A percentile compares a stretch with the other conserved stretches of the same genome.
Evolutionary conservation across 2,329 filamentous ascomycete species (phyloP).

Genomic region (Fusarium coffeatum): DNA sequence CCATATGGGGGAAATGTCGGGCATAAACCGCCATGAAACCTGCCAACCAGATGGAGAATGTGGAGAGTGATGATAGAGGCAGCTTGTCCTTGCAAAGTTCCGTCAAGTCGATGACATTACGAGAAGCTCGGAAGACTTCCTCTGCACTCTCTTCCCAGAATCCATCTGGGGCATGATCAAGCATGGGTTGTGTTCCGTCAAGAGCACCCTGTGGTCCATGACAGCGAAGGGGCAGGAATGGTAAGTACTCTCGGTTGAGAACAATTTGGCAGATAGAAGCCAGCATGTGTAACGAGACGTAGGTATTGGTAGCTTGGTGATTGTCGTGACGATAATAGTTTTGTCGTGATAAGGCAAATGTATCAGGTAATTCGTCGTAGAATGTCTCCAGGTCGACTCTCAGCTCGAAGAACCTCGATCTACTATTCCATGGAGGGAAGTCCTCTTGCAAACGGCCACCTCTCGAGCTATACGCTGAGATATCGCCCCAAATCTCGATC

Average conservation of each 20-base stretch:
- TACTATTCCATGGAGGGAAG: slow-evolving; percentile 69
- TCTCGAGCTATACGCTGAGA: slow-evolving; percentile 66
- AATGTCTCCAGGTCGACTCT: slow-evolving; percentile 59
- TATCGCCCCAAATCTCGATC: slow-evolving; percentile 69
- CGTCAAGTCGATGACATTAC: slow-evolving; percentile 73
- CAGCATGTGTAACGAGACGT: slow-evolving; percentile 12
- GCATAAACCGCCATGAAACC: slow-evolving; percentile 75
- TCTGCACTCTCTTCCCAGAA: slow-evolving; percentile 11
- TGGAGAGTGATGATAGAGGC: slow-evolving; percentile 74
- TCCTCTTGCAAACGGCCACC: slow-evolving; percentile 63
- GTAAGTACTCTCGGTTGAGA: slow-evolving; percentile 12
- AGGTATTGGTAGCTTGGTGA: slow-evolving; percentile 57
- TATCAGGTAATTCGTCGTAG: slow-evolving; percentile 60
- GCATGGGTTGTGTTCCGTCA: not conserved
- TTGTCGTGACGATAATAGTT: slow-evolving; percentile 41
- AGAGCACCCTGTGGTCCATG: not conserved
- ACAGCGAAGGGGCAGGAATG: not conserved
- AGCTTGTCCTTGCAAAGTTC: slow-evolving; percentile 70
- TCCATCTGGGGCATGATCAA: not conserved
- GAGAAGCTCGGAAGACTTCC: slow-evolving; percentile 60
- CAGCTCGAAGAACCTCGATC: slow-evolving; percentile 66
- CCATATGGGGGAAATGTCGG: slow-evolving; percentile 76
- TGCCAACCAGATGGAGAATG: slow-evolving; percentile 75
- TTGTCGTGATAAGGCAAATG: slow-evolving; percentile 65
- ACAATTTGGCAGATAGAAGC: slow-evolving; percentile 9